These are phyloP conservation scores for Acorus calamus DNA, from an alignment of 106 monocot species.

Conservation along the genomic window DNA sequence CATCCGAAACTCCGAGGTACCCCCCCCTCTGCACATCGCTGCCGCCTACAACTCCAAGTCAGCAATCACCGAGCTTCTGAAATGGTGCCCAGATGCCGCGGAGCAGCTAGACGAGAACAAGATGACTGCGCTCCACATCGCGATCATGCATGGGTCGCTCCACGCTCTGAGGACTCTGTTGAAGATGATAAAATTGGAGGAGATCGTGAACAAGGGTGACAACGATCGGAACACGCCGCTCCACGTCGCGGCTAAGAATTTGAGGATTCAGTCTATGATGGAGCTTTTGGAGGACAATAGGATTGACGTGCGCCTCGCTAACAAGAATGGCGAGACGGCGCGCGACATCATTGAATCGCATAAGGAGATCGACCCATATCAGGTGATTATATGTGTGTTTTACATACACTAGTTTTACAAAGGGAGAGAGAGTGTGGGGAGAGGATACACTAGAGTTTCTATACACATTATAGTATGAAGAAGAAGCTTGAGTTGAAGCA, in stretches of 20 bases:
- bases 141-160: slow-evolving; percentile 8
- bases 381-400: neutral
- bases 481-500: too few relatives aligned
- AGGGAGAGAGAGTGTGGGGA: too few relatives aligned
- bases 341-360: slow-evolving; percentile 11
- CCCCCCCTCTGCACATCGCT: slow-evolving; percentile 27
- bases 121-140: slow-evolving; percentile 23
- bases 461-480: too few relatives aligned
- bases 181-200: slow-evolving; percentile 7
- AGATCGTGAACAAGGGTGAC: slow-evolving; percentile 32
- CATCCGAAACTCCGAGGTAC: neutral
- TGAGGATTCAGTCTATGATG: slow-evolving; percentile 19
- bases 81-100: slow-evolving; percentile 25
- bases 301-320: slow-evolving; percentile 17
- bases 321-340: slow-evolving; percentile 12
- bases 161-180: slow-evolving; percentile 22
- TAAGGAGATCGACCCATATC: slow-evolving; percentile 8
- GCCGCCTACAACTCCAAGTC: slow-evolving; percentile 10
- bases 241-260: slow-evolving; percentile 21
- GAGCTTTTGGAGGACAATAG: slow-evolving; percentile 20
- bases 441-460: too few relatives aligned
- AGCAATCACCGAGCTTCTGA: slow-evolving; percentile 22
- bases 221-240: slow-evolving; percentile 24
- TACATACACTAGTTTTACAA: too few relatives aligned
- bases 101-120: slow-evolving; percentile 14